These are phyloP conservation scores for Emiliania huxleyi DNA, from an alignment of 78 protist genomes.

Conservation along the genomic window DNA sequence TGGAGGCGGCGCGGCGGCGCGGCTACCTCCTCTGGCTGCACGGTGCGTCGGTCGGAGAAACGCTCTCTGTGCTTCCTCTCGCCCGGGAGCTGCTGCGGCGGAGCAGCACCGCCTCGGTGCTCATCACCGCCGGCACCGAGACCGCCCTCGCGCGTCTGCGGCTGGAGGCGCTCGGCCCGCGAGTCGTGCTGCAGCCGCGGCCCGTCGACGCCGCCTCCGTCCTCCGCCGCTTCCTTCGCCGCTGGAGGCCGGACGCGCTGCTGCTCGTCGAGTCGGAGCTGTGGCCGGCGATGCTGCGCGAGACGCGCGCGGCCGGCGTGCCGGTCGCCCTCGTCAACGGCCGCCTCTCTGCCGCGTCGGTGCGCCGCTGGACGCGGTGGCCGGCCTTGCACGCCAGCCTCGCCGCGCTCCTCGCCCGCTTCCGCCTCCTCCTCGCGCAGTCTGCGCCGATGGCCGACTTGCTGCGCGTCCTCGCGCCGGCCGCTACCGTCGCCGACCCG, in stretches of 20 bases:
- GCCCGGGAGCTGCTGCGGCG: neutral
- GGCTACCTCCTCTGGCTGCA: neutral
- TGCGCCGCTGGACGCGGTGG: neutral
- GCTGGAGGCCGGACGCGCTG: neutral
- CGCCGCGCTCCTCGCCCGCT: neutral
- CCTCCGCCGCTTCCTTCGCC: neutral
- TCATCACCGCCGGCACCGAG: neutral
- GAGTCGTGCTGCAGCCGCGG: neutral
- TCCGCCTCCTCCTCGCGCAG: too few species aligned
- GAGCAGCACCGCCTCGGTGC: neutral
- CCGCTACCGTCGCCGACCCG: neutral
- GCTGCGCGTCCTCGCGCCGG: neutral
- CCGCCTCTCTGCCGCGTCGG: neutral
- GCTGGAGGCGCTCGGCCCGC: neutral
- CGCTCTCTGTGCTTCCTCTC: neutral
- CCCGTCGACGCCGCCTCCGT: neutral
- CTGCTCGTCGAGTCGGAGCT: neutral
- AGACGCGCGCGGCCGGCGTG: neutral
- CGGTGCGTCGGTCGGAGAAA: conserved; percentile 11
- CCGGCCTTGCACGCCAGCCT: neutral
- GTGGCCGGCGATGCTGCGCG: neutral
- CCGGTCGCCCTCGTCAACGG: conserved; percentile 1
- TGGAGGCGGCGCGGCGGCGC: neutral
- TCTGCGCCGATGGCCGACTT: neutral
- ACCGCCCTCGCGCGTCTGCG: neutral